These are phyloP conservation scores for Fomitopsis serialis DNA, from an alignment of 768 basidiomycete species.

Conservation along the genomic window DNA sequence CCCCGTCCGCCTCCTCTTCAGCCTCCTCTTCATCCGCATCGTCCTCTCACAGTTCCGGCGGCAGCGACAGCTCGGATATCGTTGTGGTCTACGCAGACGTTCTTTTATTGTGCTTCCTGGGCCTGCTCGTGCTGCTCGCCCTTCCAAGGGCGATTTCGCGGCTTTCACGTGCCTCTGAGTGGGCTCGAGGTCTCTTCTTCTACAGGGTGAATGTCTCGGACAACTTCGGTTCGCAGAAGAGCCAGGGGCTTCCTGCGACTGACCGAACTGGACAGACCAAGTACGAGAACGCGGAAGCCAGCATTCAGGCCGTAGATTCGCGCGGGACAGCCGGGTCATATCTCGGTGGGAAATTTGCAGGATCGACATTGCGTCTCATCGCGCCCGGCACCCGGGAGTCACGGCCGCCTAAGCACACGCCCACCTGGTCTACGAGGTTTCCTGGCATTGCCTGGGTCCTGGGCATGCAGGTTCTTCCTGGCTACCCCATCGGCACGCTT, in stretches of 20 bases:
- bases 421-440: neutral
- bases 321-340: too few species aligned
- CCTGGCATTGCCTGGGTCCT: neutral
- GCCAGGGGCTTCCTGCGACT: too few species aligned
- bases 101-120: slow-evolving; percentile 37
- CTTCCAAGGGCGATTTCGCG: slow-evolving; percentile 50
- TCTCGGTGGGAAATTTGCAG: too few species aligned
- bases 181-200: slow-evolving; percentile 49
- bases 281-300: too few species aligned
- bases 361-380: too few species aligned
- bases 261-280: too few species aligned
- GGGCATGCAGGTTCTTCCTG: neutral
- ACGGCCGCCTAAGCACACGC: neutral
- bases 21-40: too few species aligned
- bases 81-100: slow-evolving; percentile 23
- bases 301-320: too few species aligned
- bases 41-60: too few species aligned
- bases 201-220: slow-evolving; percentile 26
- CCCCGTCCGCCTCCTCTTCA: too few species aligned
- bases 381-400: too few species aligned
- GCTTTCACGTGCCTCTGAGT: slow-evolving; percentile 46
- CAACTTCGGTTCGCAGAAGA: too few species aligned
- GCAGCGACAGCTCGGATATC: slow-evolving; percentile 24
- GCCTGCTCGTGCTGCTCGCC: slow-evolving; percentile 35
- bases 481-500: neutral